These are phyloP conservation scores for Xylaria sp. DNA, from an alignment of 2,329 filamentous ascomycete genomes.

Conservation along the genomic window DNA sequence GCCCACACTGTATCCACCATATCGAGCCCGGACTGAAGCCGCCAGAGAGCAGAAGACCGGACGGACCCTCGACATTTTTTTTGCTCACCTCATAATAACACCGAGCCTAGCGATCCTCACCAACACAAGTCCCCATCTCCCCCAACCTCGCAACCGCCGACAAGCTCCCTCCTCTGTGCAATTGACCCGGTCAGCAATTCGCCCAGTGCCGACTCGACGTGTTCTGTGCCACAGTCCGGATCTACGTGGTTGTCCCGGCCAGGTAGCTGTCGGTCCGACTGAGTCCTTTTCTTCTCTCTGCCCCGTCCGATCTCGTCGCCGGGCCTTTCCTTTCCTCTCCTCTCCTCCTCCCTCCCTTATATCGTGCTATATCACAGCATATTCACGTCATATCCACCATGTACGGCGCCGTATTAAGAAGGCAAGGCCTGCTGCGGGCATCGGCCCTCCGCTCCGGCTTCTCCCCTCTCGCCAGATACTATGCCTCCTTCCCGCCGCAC, in stretches of 20 bases:
- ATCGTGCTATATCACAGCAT: constrained; percentile 25
- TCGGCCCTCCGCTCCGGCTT: constrained; percentile 62
- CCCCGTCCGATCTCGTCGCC: constrained; percentile 38
- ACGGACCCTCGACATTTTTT: constrained; percentile 38
- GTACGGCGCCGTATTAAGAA: constrained; percentile 71
- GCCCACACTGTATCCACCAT: constrained; percentile 23
- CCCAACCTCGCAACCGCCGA: constrained; percentile 25
- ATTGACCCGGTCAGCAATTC: constrained; percentile 38
- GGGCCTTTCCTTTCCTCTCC: constrained; percentile 37
- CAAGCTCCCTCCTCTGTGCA: constrained; percentile 38
- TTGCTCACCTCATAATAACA: constrained; percentile 43
- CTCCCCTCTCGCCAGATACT: constrained; percentile 68
- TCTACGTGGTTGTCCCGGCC: constrained; percentile 35
- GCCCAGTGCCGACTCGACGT: constrained; percentile 35
- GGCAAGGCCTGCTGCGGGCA: constrained; percentile 66
- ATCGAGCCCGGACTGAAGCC: constrained; percentile 4
- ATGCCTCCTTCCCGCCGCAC: constrained; percentile 91
- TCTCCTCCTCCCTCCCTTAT: constrained; percentile 37
- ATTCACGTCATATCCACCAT: constrained; percentile 54
- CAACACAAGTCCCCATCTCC: constrained; percentile 7
- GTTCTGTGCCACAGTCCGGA: constrained; percentile 36
- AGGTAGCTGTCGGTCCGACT: constrained; percentile 26
- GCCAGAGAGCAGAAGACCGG: constrained; percentile 18
- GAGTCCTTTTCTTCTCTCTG: constrained; percentile 1
- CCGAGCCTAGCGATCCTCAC: constrained; percentile 28